Evolutionary conservation across 495 filamentous ascomycete genomes (phyloP), one percentile per base, ranked within the genome.

Genomic region (Annulohypoxylon moriforme): DNA sequence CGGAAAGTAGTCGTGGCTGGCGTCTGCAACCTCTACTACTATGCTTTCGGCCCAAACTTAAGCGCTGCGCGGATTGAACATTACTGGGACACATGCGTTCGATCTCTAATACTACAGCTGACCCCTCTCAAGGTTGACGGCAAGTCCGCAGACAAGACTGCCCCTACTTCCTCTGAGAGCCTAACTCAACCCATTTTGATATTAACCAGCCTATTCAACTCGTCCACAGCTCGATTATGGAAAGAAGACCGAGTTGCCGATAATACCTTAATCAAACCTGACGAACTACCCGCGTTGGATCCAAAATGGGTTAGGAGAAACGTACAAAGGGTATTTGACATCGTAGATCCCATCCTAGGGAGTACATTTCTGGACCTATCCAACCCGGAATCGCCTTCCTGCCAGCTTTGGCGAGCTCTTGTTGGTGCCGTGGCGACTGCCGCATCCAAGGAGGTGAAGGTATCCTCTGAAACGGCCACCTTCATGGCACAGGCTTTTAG

Each of bases 401-500:
- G 82, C 36, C 76, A 78, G 10, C 83, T 95, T 42, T 98, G 96
- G 95, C 77, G 79, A 10, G 84, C 81, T 50, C 87, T 97, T 27
- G 85, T 90, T 14, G 86, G 81, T 11, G 88, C 92, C 6, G 78
- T 98, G 31, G 89, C 90, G 3, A 85, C 90, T 57, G 94, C 96
- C 0, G 92, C 92, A 5, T 90, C 86, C 46, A 96, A 96, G 79
- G 96, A 99, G 76, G 90, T 99, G 61, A 97, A 94, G 71, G 91
- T 94, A 11, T 93, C 93, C 0, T 86, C 85, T 22, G 94, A 98
- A 62, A 90, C 92, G 4, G 92, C 92, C 80, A 85, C 89, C 55
- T 93, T 94, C 46, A 85, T 97, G 50, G 89, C 93, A 10, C 85
- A 89, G 53, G 81, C 94, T 22, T 83, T 96, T 60, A 86, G 86